These are phyloP conservation scores for Capronia epimyces DNA, from an alignment of 2,329 filamentous ascomycete genomes.

Conservation along the genomic window DNA sequence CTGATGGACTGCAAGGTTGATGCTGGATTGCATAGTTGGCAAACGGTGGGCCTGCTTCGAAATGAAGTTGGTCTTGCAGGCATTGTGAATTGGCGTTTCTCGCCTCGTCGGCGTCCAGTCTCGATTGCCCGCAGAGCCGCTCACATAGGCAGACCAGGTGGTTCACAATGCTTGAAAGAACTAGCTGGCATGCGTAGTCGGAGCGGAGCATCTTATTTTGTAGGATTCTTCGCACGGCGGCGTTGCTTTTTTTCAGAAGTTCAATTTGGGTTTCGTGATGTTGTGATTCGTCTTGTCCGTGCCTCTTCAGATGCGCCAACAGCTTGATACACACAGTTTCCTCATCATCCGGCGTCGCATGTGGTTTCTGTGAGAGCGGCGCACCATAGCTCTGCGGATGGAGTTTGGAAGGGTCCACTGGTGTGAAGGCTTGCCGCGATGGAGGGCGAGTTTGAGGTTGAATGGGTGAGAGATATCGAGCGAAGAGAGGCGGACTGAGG, in stretches of 20 bases:
- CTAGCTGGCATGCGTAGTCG: constrained; percentile 27
- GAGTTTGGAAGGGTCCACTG: constrained; percentile 9
- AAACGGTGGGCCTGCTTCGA: constrained; percentile 15
- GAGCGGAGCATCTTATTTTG: constrained; percentile 20
- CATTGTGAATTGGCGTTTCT: constrained; percentile 15
- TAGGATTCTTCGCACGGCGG: constrained; percentile 23
- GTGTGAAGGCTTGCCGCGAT: constrained; percentile 12
- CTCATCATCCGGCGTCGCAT: constrained; percentile 19
- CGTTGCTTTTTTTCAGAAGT: constrained; percentile 25
- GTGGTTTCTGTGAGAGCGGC: constrained; percentile 1
- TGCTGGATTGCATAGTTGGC: constrained; percentile 10
- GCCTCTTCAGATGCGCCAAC: constrained; percentile 26
- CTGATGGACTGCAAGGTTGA: neutral
- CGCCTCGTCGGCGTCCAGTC: constrained; percentile 2
- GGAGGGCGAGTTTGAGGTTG: constrained; percentile 19
- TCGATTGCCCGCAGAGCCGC: constrained; percentile 12
- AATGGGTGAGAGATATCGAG: constrained; percentile 22
- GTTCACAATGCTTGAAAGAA: constrained; percentile 26
- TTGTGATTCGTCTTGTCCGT: constrained; percentile 14
- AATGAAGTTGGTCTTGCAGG: constrained; percentile 21
- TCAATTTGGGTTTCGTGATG: constrained; percentile 20
- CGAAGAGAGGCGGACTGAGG: constrained; percentile 26
- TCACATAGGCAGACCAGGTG: constrained; percentile 24
- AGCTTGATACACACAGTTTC: constrained; percentile 28
- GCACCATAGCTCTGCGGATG: constrained; percentile 1